phyloP scores from a whole-genome alignment of 139 green algal species.

The Chlorella vulgaris region DNA sequence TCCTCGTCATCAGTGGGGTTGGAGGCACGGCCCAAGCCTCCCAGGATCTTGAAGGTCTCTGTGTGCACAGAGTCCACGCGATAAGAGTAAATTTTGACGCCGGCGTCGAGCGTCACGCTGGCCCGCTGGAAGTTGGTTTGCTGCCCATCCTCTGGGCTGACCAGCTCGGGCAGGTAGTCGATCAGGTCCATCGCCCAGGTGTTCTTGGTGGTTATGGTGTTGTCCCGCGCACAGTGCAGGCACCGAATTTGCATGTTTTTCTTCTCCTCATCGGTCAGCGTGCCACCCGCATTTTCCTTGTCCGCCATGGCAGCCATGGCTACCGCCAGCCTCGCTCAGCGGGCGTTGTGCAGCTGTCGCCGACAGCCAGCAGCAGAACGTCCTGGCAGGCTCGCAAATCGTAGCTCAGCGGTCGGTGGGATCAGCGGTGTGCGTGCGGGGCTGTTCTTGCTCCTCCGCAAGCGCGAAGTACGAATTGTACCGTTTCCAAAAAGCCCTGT shows the following conservation, averaged over 20 bases:
- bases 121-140: conserved; percentile 91
- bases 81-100: conserved; percentile 91
- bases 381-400: too few relatives aligned
- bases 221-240: conserved; percentile 83
- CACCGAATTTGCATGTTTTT: conserved; percentile 63
- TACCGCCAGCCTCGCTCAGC: background rate
- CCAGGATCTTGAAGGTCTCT: conserved; percentile 78
- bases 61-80: conserved; percentile 87
- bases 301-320: background rate
- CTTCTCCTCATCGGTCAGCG: too few relatives aligned
- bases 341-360: too few relatives aligned
- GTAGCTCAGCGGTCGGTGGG: too few relatives aligned
- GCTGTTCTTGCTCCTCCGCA: too few relatives aligned
- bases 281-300: conserved; percentile 29
- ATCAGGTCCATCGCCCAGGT: conserved; percentile 87
- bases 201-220: conserved; percentile 82
- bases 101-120: conserved; percentile 84
- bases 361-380: too few relatives aligned
- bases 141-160: conserved; percentile 55
- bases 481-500: too few relatives aligned
- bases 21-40: conserved; percentile 58
- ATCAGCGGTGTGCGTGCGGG: too few relatives aligned
- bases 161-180: conserved; percentile 82
- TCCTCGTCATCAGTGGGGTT: conserved; percentile 26
- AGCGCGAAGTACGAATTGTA: too few relatives aligned